Conservation (phyloP, 495 filamentous ascomycete genomes). For the Astrothelium subdiscretum region DNA sequence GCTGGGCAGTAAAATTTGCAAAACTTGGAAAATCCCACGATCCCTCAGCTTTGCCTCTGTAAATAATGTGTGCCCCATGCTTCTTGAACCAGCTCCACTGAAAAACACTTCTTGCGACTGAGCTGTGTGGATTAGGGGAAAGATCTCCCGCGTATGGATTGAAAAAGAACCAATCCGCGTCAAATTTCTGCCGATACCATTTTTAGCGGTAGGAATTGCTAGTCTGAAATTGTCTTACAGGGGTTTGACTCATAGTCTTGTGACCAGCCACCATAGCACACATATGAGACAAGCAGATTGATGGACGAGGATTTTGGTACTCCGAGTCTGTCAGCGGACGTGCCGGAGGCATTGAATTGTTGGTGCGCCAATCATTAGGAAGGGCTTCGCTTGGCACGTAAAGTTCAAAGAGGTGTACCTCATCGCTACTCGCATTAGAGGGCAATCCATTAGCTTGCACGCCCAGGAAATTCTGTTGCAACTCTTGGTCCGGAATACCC, state of each 20-base stretch:
- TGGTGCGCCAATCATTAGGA: neutral
- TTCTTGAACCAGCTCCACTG: neutral
- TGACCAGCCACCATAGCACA: neutral
- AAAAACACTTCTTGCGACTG: neutral
- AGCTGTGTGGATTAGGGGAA: neutral
- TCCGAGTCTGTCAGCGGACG: neutral
- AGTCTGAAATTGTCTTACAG: too few species aligned
- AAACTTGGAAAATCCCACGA: neutral
- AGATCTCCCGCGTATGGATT: neutral
- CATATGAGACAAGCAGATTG: neutral
- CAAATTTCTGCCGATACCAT: neutral
- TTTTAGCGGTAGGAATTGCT: too few species aligned
- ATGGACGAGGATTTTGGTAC: neutral
- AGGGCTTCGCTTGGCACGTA: neutral
- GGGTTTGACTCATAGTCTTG: too few species aligned
- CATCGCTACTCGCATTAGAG: neutral
- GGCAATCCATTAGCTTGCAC: neutral
- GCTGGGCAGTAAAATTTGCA: neutral
- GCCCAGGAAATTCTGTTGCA: neutral
- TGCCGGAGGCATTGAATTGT: neutral
- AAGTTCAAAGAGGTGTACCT: neutral
- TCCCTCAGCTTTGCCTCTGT: neutral
- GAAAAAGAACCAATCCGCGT: neutral
- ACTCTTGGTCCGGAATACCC: neutral
- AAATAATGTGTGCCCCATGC: neutral